These are phyloP conservation scores for Pichia sp. DNA, from an alignment of 1,139 yeast genomes.

Conservation along the genomic window DNA sequence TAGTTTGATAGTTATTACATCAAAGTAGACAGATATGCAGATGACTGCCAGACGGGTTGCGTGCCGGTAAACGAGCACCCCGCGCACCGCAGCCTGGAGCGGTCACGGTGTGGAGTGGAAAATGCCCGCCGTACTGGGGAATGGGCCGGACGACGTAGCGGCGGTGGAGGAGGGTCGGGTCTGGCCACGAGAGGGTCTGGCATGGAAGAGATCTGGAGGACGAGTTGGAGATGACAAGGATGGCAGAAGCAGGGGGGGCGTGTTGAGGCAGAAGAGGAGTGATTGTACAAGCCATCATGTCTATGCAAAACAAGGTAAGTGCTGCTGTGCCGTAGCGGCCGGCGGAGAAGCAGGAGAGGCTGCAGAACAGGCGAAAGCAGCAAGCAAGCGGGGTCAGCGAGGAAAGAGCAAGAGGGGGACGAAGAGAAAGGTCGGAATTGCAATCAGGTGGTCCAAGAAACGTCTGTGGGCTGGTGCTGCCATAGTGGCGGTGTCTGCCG, in stretches of 20 bases:
- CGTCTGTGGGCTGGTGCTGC: too few relatives aligned
- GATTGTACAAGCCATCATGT: slow-evolving; percentile 20
- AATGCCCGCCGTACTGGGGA: background rate
- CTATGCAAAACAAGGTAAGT: slow-evolving; percentile 29
- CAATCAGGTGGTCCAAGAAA: too few relatives aligned
- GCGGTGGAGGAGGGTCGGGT: background rate
- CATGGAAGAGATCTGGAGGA: background rate
- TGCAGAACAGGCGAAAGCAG: too few relatives aligned
- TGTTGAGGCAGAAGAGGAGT: background rate
- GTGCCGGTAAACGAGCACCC: slow-evolving; percentile 6
- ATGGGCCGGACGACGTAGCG: background rate
- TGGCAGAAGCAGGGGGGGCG: background rate
- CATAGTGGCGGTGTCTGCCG: too few relatives aligned
- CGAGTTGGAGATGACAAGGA: background rate
- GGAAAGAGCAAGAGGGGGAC: background rate
- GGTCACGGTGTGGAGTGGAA: background rate
- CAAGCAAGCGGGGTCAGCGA: background rate
- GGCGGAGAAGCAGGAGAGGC: background rate
- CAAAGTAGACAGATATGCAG: too few relatives aligned
- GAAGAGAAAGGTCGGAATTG: too few relatives aligned
- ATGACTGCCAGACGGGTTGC: background rate
- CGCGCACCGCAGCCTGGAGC: slow-evolving; percentile 10
- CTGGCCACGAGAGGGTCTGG: background rate
- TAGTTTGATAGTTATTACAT: background rate
- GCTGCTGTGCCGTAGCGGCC: background rate